Evolutionary conservation across 148 eudicot species (phyloP), one percentile per base, ranked within the genome.

Genomic region (Silene conica): DNA sequence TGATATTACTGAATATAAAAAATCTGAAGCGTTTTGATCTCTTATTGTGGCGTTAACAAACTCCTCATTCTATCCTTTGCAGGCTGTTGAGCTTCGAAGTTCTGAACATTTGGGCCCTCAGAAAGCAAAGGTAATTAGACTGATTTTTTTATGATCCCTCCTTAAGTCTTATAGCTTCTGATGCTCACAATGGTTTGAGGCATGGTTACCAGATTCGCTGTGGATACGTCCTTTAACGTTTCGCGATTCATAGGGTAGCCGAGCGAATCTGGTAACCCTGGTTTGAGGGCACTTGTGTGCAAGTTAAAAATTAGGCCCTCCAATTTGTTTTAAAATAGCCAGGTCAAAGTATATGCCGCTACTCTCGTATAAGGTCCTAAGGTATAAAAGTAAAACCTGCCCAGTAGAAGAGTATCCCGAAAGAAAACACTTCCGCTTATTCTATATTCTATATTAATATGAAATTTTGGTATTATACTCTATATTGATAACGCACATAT

Each of bases 61-160:
- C 26, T 20, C 21, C 20, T 64, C 26, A 4, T 8, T 19, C 71
- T 76, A 66, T 74, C 50, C 65, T 21, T 76, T 80, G 75, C 79
- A 93, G 98, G 98, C 96, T 70, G 93, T 93, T 86, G 84, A 93
- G 81, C 98, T 93, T 52, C 81, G 85, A 71, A 84, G 86, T 85
- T 80, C 96, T 41, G 91, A 87, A 76, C 70, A 77, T 65, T 70
- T 87, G 72, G 78, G 62, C 80, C 72, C 78, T 73, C 87, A 81
- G 34, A 82, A 72, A 34, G 25, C 81, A 46, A 80, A 82, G 98
- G 98, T 92, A 92, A 81, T 76, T 58, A 19, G 23, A 48, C 15
- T 16, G 34, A 7, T 56, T 77, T 59, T 54, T 41, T 15, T 25
- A 56, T 50, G 57, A 62, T 16, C 34, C 8, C n/a, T 65, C 59